Evolutionary conservation across 108 stramenopile species (phyloP).

Genomic region (Cyclotella sp.): DNA sequence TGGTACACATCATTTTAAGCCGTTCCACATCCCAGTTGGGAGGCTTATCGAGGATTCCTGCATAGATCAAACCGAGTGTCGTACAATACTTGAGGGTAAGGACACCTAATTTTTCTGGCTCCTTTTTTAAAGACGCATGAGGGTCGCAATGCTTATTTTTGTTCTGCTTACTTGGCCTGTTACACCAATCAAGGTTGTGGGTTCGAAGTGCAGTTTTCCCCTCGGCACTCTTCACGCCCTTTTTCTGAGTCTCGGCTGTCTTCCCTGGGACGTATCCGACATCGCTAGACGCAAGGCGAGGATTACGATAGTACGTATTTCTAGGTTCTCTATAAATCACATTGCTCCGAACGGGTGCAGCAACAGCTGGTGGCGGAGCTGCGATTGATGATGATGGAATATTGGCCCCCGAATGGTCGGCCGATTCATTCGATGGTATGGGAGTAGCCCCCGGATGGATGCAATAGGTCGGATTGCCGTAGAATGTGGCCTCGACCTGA

Average conservation of each 20-base stretch:
- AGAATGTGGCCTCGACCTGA: slow-evolving; percentile 21
- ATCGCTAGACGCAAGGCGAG: neutral
- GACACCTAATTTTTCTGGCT: slow-evolving; percentile 4
- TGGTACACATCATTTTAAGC: neutral
- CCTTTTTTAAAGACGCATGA: neutral
- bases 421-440: neutral
- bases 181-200: neutral
- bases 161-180: too few species aligned
- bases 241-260: slow-evolving; percentile 4
- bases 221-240: slow-evolving; percentile 22
- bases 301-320: neutral
- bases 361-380: neutral
- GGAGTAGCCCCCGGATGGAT: neutral
- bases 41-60: slow-evolving; percentile 3
- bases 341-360: neutral
- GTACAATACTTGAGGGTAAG: slow-evolving; percentile 14
- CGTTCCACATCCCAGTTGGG: slow-evolving; percentile 10
- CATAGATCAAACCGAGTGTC: slow-evolving; percentile 3
- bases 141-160: neutral
- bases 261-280: slow-evolving; percentile 21
- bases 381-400: neutral
- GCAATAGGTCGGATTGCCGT: slow-evolving; percentile 1
- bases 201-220: slow-evolving; percentile 15
- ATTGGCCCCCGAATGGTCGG: neutral
- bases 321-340: neutral